A percentile compares a stretch with the other conserved stretches of the same genome.
These are phyloP conservation scores for Fusarium sublunatum DNA, from an alignment of 2,329 filamentous ascomycete species.

Conservation along the genomic window DNA sequence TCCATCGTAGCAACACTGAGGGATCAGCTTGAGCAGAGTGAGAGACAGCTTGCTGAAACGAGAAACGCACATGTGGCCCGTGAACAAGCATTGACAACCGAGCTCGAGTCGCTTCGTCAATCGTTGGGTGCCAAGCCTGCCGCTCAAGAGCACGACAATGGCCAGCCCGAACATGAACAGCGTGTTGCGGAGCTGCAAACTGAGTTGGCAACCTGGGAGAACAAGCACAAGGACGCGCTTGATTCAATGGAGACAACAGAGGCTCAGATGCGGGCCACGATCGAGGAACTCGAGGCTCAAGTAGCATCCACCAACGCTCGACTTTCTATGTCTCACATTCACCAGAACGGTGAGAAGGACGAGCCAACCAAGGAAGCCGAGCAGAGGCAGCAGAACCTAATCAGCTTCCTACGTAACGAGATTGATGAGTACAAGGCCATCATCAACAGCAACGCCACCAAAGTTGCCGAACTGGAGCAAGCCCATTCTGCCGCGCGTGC, in stretches of 20 bases:
- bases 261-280: conserved; percentile 75
- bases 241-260: conserved; percentile 79
- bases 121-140: conserved; percentile 54
- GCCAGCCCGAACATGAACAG: conserved; percentile 59
- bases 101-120: conserved; percentile 75
- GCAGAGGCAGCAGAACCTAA: conserved; percentile 67
- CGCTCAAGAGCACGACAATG: conserved; percentile 47
- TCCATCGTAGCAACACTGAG: conserved; percentile 88
- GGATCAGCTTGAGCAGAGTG: conserved; percentile 87
- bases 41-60: conserved; percentile 80
- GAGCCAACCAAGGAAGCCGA: conserved; percentile 60
- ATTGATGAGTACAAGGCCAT: conserved; percentile 84
- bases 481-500: conserved; percentile 73
- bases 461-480: conserved; percentile 79
- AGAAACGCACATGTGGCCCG: conserved; percentile 77
- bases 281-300: conserved; percentile 76
- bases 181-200: conserved; percentile 74
- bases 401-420: conserved; percentile 74
- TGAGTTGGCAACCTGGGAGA: conserved; percentile 80
- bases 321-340: conserved; percentile 57
- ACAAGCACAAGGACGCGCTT: conserved; percentile 77
- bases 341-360: conserved; percentile 52
- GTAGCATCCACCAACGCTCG: conserved; percentile 65
- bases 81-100: conserved; percentile 78
- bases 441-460: conserved; percentile 74